Evolutionary conservation across 805 yeast species (phyloP).

Genomic region (Sungouiella blattae): DNA sequence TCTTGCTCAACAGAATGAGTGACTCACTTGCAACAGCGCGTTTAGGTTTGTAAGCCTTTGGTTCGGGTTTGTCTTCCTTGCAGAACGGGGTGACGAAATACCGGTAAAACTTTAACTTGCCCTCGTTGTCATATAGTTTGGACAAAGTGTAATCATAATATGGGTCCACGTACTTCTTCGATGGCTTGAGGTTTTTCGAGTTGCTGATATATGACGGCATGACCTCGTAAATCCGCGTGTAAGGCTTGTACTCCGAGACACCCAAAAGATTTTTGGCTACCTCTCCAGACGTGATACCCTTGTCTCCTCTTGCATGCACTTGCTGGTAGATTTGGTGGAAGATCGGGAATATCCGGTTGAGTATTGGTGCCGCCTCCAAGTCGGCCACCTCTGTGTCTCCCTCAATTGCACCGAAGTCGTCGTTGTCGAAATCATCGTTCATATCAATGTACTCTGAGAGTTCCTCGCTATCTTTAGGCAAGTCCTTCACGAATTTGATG

Average conservation of each 20-base stretch:
- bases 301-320: slow-evolving; percentile 34
- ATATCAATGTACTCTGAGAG: slow-evolving; percentile 35
- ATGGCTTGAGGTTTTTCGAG: slow-evolving; percentile 21
- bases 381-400: slow-evolving; percentile 14
- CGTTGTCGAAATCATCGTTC: slow-evolving; percentile 23
- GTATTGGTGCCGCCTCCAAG: slow-evolving; percentile 19
- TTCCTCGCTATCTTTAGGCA: slow-evolving; percentile 46
- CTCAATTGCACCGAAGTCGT: slow-evolving; percentile 9
- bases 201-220: slow-evolving; percentile 40
- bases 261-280: slow-evolving; percentile 53
- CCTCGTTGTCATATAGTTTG: slow-evolving; percentile 67
- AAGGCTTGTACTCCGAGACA: slow-evolving; percentile 46
- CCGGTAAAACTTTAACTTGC: slow-evolving; percentile 69
- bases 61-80: slow-evolving; percentile 9
- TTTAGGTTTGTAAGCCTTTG: slow-evolving; percentile 8
- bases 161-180: slow-evolving; percentile 24
- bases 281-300: slow-evolving; percentile 62
- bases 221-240: slow-evolving; percentile 48
- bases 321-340: slow-evolving; percentile 60
- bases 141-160: slow-evolving; percentile 39
- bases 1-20: slow-evolving; percentile 15
- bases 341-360: slow-evolving; percentile 59
- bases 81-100: slow-evolving; percentile 32
- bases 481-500: slow-evolving; percentile 40
- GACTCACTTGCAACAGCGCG: slow-evolving; percentile 4